Evolutionary conservation across 805 yeast species (phyloP), one percentile per base, ranked within the genome.

Genomic region (Brettanomyces sp.): DNA sequence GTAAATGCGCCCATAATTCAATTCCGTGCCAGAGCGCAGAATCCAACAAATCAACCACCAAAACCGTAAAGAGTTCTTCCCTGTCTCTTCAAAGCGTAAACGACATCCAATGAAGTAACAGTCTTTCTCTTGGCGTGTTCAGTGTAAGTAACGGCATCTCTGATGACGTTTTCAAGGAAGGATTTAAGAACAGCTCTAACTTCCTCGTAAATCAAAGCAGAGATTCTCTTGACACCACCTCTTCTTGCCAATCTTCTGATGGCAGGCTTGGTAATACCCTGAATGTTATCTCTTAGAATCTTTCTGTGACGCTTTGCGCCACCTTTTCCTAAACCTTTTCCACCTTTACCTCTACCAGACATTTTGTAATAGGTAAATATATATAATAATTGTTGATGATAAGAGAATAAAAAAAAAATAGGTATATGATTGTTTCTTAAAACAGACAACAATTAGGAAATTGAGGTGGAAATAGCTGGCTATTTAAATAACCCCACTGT

Each of bases 61-160:
- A 91, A 93, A 90, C 98, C 98, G 72, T 91, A 91, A 72, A 93
- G 83, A 76, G 98, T 93, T 79, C 98, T 86, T 69, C 99, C 99
- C 80, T 93, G 97, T 84, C 98, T 89, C 93, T 91, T 91, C 76
- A 91, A 85, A 65, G 98, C 98, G 73, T 91, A 91, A 65, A 91
- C 98, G 61, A 91, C 98, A 70, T 91, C 99, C 67, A 91, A 81
- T 53, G 99, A 90, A 60, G 99, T 91, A 64, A 91, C 98, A 57
- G 99, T 93, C 89, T 91, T 91, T 84, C 99, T 89, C 93, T 93
- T 93, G 65, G 98, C 99, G 84, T 91, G 98, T 77, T 93, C 98
- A 59, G 99, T 93, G 80, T 91, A 91, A 64, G 97, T 89, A 65
- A 93, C 97, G 64, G 99, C 98, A 64, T 93, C 98, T 80, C 97